A percentile compares a stretch with the other conserved stretches of the same genome.
phyloP scores from a whole-genome alignment of 108 stramenopile genomes.

The Cyclotella atomus region DNA sequence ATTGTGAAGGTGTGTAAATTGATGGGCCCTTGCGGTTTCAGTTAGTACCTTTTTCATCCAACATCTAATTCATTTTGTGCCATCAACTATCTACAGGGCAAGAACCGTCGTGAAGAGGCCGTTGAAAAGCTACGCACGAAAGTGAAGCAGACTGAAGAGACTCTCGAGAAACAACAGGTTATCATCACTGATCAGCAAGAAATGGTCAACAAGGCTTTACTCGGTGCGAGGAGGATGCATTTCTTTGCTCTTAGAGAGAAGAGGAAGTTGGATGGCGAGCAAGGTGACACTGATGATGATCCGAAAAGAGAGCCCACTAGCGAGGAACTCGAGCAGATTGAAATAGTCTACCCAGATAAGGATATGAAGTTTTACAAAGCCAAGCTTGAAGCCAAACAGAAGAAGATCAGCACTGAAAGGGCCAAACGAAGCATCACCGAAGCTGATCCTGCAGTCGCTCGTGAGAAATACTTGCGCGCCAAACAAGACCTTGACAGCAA shows the following conservation, averaged over 20 bases:
- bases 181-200: constrained; percentile 56
- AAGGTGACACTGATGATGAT: constrained; percentile 11
- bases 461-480: constrained; percentile 71
- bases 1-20: constrained; percentile 34
- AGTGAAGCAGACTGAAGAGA: constrained; percentile 29
- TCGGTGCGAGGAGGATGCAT: constrained; percentile 22
- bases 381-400: constrained; percentile 43
- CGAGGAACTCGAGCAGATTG: constrained; percentile 75
- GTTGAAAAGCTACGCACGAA: constrained; percentile 45
- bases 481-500: constrained; percentile 60
- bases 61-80: background rate
- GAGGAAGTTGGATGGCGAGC: constrained; percentile 13
- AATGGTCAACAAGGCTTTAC: constrained; percentile 49
- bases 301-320: constrained; percentile 54
- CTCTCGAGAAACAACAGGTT: constrained; percentile 52
- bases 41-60: background rate
- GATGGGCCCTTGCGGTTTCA: background rate
- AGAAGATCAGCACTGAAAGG: constrained; percentile 68
- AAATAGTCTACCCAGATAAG: constrained; percentile 36
- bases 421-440: constrained; percentile 59
- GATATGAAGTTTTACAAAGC: constrained; percentile 57
- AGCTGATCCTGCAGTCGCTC: constrained; percentile 65
- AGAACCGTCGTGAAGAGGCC: constrained; percentile 30
- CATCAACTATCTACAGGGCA: constrained; percentile 4
- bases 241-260: constrained; percentile 20